These are phyloP conservation scores for Gautieria morchelliformis DNA, from an alignment of 768 basidiomycete species.

Conservation along the genomic window DNA sequence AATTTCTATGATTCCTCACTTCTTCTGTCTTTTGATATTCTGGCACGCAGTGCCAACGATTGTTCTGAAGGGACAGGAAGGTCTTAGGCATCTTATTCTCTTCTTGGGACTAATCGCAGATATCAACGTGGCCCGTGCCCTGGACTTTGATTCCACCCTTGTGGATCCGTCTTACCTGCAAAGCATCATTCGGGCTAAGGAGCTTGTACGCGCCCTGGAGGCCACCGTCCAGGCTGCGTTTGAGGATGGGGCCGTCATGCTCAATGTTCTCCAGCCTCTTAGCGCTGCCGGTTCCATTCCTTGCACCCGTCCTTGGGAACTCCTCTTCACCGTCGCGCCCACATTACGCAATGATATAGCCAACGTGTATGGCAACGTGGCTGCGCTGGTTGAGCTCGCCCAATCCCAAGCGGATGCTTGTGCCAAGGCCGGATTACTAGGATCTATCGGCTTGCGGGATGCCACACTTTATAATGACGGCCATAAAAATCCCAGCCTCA, in stretches of 20 bases:
- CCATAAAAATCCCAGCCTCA: background rate
- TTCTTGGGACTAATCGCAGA: constrained; percentile 55
- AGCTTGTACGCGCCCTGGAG: constrained; percentile 63
- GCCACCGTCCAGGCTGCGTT: constrained; percentile 60
- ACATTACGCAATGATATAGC: background rate
- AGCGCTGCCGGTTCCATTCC: constrained; percentile 11
- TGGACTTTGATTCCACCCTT: constrained; percentile 57
- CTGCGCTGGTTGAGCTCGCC: constrained; percentile 22
- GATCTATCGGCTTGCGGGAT: constrained; percentile 1
- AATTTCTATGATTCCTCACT: background rate
- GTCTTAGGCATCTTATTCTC: constrained; percentile 45
- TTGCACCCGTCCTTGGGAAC: constrained; percentile 20
- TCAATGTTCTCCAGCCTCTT: constrained; percentile 38
- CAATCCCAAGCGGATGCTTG: constrained; percentile 3
- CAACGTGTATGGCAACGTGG: constrained; percentile 25
- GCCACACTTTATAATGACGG: background rate
- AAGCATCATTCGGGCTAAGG: constrained; percentile 59
- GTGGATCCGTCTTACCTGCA: constrained; percentile 46
- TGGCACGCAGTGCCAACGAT: constrained; percentile 20
- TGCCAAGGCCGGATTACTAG: background rate
- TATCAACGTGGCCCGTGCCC: constrained; percentile 68
- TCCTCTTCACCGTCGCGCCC: constrained; percentile 34
- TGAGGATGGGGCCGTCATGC: constrained; percentile 55
- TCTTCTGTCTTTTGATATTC: background rate
- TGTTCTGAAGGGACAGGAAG: constrained; percentile 32